Conservation (phyloP, 2,329 filamentous ascomycete genomes). For the Apiospora saccharicola region DNA sequence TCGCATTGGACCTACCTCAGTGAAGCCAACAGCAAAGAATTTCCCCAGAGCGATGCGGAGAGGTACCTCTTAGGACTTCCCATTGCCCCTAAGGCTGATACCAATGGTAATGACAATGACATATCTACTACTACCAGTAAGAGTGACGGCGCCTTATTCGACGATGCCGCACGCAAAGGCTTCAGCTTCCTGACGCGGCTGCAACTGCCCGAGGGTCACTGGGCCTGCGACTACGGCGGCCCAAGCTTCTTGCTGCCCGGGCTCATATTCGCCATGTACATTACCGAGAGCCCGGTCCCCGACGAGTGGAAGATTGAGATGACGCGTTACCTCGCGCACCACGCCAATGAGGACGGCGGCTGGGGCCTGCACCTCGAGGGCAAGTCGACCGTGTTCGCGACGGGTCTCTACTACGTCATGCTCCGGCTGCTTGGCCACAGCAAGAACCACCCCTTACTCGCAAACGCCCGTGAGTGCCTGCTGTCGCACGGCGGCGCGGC, state of each 20-base stretch:
- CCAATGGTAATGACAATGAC: too few relatives aligned
- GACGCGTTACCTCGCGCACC: neutral
- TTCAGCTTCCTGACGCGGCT: neutral
- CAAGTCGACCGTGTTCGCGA: neutral
- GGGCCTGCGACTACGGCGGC: neutral
- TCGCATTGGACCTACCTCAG: neutral
- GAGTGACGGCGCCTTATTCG: neutral
- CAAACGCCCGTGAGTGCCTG: neutral
- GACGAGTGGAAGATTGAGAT: neutral
- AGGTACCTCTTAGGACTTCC: neutral
- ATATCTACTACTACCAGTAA: neutral
- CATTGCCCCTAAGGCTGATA: neutral
- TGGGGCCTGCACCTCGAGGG: neutral
- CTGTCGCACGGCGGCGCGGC: neutral
- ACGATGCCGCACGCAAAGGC: neutral
- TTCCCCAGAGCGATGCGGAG: neutral
- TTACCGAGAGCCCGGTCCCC: neutral
- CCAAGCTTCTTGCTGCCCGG: neutral
- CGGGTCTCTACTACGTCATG: constrained; percentile 1
- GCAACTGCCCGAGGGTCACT: neutral
- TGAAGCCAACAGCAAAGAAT: neutral
- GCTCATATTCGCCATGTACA: neutral
- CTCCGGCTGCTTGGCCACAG: neutral
- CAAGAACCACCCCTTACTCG: neutral
- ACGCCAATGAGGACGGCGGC: neutral